These are phyloP conservation scores for Kodamaea fungicola DNA, from an alignment of 1,139 yeast genomes.

Conservation along the genomic window DNA sequence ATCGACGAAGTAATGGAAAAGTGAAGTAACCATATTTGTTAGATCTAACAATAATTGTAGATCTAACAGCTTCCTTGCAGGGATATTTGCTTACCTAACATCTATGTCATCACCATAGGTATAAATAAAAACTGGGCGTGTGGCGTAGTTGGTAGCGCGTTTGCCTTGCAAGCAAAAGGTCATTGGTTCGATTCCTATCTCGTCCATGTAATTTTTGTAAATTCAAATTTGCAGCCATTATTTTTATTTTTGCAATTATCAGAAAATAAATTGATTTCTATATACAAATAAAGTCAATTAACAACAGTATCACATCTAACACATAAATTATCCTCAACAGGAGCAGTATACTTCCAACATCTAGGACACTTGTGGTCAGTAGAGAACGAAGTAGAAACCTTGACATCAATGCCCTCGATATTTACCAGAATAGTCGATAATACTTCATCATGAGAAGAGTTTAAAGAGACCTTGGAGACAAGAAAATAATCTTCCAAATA, in stretches of 20 bases:
- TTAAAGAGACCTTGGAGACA: conserved; percentile 53
- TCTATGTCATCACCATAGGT: too few relatives aligned
- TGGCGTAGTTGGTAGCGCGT: conserved; percentile 75
- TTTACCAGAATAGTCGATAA: conserved; percentile 8
- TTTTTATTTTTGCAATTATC: too few relatives aligned
- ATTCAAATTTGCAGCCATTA: neutral
- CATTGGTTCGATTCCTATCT: conserved; percentile 67
- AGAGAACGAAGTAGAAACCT: conserved; percentile 44
- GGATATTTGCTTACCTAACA: too few relatives aligned
- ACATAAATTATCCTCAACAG: conserved; percentile 55
- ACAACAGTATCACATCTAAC: conserved; percentile 53
- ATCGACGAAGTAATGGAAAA: too few relatives aligned
- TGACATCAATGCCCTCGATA: conserved; percentile 26
- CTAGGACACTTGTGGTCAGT: conserved; percentile 71
- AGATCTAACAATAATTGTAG: too few relatives aligned
- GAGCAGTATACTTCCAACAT: conserved; percentile 82
- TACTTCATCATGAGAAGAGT: conserved; percentile 12
- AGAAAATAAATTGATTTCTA: neutral
- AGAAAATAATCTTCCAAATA: conserved; percentile 58
- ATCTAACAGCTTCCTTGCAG: too few relatives aligned
- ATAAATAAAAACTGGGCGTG: conserved; percentile 58
- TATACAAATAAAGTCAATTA: neutral
- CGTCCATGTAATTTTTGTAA: conserved; percentile 37
- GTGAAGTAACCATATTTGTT: too few relatives aligned
- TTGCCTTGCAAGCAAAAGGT: conserved; percentile 66